Percentiles rank a stretch among this genome's conserved stretches.
These are phyloP conservation scores for Kalmusia sp. DNA, from an alignment of 2,329 filamentous ascomycete species.

Conservation along the genomic window DNA sequence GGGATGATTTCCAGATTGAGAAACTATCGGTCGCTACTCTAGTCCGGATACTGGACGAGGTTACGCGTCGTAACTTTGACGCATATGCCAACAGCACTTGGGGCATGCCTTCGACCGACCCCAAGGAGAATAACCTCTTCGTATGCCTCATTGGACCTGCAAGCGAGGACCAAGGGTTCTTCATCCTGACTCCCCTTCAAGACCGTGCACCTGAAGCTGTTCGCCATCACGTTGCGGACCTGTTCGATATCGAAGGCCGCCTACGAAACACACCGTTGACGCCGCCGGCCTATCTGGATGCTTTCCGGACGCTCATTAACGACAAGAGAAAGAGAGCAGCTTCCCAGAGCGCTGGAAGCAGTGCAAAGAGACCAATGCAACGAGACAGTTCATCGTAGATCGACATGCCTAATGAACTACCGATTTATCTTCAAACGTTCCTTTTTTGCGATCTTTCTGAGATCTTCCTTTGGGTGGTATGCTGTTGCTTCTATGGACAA, in stretches of 20 bases:
- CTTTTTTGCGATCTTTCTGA: not conserved
- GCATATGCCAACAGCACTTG: constrained; percentile 40
- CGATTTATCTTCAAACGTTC: not conserved
- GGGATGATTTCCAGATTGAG: constrained; percentile 15
- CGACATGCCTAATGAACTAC: not conserved
- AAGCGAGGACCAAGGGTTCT: constrained; percentile 22
- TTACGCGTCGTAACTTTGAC: constrained; percentile 40
- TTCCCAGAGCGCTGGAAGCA: constrained; percentile 35
- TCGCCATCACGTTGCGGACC: constrained; percentile 36
- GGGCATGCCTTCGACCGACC: constrained; percentile 32
- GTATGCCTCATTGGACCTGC: constrained; percentile 35
- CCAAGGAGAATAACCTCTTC: constrained; percentile 41
- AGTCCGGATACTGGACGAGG: constrained; percentile 40
- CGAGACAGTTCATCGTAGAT: constrained; percentile 5
- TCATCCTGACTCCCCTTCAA: constrained; percentile 39
- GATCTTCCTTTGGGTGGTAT: not conserved
- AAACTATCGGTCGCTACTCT: constrained; percentile 37
- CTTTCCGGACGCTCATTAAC: constrained; percentile 34
- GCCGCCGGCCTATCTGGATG: constrained; percentile 30
- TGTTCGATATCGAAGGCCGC: constrained; percentile 34
- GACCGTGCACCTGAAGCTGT: constrained; percentile 31
- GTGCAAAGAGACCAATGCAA: constrained; percentile 40
- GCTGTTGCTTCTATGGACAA: not conserved
- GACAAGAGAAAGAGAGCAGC: constrained; percentile 43
- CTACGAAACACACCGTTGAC: constrained; percentile 28